Evolutionary conservation across 768 basidiomycete species (phyloP), one percentile per base, ranked within the genome.

Genomic region (Termitomyces sp.): DNA sequence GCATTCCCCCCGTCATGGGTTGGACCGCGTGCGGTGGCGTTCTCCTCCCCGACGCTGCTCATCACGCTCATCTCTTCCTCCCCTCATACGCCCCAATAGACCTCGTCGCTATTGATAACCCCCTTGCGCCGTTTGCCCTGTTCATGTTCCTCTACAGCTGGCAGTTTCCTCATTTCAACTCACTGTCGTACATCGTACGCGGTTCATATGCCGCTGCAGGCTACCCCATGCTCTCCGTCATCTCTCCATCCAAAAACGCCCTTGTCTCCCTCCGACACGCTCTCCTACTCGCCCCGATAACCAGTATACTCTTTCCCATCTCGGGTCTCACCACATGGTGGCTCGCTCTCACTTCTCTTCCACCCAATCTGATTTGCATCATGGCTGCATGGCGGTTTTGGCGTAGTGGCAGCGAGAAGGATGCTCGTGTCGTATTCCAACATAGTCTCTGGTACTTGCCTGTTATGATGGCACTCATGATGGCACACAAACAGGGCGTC

Each of bases 161-260:
- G 96, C 97, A 99, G 68, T 98, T 98, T 74, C 95, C 96, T 35
- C 96, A 99, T 71, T 98, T 99, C 77, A 98, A 95, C 71, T 72
- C 93, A 1, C 78, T 99, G n/a, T 87, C 95, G 8, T 84, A 97
- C 71, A 77, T 95, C 49, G 82, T 95, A 9, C 85, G 95, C 37
- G 84, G 82, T 10, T 89, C 89, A 19, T 99, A 99, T 71, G 92
- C 97, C 4, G 86, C 92, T 67, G 92, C 89, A 19, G 95, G 95
- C 17, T 99, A 95, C 69, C 82, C 81, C 51, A 99, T 99, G 97
- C 82, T 98, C 11, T 85, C 87, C 32, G 89, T 94, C 56, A 74
- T 90, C 48, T 78, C 85, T 32, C 92, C 95, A 1, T 65, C 71
- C 21, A 84, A 89, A 63, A 98, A 98, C 66, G 83, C 93, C 0